Evolutionary conservation across 495 filamentous ascomycete species (phyloP).

Genomic region (Mytilinidion resinicola): DNA sequence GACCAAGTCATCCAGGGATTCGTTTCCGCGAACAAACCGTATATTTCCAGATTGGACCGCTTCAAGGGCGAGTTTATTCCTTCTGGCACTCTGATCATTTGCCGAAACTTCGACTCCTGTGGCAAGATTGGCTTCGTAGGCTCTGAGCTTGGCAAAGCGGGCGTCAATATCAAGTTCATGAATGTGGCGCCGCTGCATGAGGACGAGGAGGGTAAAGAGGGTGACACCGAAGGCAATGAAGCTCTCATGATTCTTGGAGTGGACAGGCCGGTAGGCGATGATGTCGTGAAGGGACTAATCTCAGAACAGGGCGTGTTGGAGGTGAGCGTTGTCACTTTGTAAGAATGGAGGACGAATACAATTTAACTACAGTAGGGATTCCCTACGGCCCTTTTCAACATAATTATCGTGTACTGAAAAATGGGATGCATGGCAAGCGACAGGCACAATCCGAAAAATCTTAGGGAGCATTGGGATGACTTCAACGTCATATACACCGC

Average conservation of each 20-base stretch:
- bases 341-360: not conserved
- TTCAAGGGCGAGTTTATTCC: constrained; percentile 60
- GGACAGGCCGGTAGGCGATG: constrained; percentile 48
- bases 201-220: constrained; percentile 17
- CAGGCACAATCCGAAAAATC: too few species aligned
- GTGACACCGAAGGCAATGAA: constrained; percentile 41
- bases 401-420: too few species aligned
- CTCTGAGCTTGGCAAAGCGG: constrained; percentile 52
- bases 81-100: constrained; percentile 56
- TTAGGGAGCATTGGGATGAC: too few species aligned
- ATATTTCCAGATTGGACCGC: constrained; percentile 58
- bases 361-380: too few species aligned
- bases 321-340: constrained; percentile 49
- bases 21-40: constrained; percentile 50
- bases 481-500: too few species aligned
- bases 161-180: constrained; percentile 68
- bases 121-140: constrained; percentile 71
- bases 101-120: constrained; percentile 64
- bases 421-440: too few species aligned
- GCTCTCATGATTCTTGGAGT: constrained; percentile 70
- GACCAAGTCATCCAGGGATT: constrained; percentile 60
- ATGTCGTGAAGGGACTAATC: constrained; percentile 49
- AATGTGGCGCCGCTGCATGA: constrained; percentile 50
- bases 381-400: too few species aligned
- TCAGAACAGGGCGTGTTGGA: constrained; percentile 55